Conservation (phyloP, 805 yeast species). For the Myxozyma udenii region DNA sequence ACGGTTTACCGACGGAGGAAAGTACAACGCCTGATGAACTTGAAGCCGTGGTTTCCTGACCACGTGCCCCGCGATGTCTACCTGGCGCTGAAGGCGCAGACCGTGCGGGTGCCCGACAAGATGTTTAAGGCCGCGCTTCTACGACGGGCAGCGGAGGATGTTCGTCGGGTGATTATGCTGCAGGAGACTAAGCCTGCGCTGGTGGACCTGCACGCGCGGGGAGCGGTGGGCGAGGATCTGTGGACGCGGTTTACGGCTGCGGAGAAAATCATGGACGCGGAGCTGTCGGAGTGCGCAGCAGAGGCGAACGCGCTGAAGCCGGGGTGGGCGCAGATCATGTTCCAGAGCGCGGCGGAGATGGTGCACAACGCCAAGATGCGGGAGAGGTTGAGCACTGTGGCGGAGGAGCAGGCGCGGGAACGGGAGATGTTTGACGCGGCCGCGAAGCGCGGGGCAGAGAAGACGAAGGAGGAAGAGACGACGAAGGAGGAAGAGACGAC, state of each 20-base stretch:
- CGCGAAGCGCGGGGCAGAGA: constrained; percentile 2
- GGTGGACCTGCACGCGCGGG: constrained; percentile 72
- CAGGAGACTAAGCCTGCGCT: constrained; percentile 74
- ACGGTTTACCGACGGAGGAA: constrained; percentile 32
- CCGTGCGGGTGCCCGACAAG: constrained; percentile 67
- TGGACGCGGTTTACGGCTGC: constrained; percentile 77
- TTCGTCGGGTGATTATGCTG: constrained; percentile 76
- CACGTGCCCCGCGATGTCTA: constrained; percentile 66
- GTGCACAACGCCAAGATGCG: constrained; percentile 89
- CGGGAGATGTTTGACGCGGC: constrained; percentile 8
- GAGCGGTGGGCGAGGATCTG: constrained; percentile 86
- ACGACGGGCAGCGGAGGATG: constrained; percentile 79
- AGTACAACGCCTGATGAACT: constrained; percentile 49
- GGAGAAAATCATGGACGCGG: constrained; percentile 73
- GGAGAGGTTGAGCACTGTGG: constrained; percentile 52
- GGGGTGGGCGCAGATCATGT: constrained; percentile 76
- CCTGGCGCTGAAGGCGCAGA: constrained; percentile 52
- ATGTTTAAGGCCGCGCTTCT: constrained; percentile 66
- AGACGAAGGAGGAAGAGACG: constrained; percentile 5
- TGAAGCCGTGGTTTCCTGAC: constrained; percentile 67
- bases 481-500: background rate
- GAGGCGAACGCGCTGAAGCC: constrained; percentile 72
- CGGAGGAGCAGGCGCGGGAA: constrained; percentile 11
- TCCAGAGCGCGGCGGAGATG: constrained; percentile 80
- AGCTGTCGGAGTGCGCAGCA: constrained; percentile 66